A percentile compares a stretch with the other conserved stretches of the same genome.
Conservation (phyloP, 2,329 filamentous ascomycete species). For the Colletotrichum orchidophilum region DNA sequence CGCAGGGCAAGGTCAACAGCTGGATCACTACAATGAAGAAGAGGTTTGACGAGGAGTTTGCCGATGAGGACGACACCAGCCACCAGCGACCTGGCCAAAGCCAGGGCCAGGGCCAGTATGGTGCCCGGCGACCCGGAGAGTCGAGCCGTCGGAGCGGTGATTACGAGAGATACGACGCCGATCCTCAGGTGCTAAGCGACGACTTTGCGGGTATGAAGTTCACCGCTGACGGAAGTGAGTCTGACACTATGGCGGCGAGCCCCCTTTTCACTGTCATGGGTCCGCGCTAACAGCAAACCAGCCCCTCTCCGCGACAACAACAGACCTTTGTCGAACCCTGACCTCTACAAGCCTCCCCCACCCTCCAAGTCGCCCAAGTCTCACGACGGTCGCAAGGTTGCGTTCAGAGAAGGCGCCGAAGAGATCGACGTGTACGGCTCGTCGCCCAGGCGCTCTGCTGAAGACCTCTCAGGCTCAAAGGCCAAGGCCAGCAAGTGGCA, state of each 20-base stretch:
- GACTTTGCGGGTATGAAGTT: slow-evolving; percentile 82
- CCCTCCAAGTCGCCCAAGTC: slow-evolving; percentile 61
- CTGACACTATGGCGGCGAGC: neutral
- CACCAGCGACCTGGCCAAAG: slow-evolving; percentile 44
- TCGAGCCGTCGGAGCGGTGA: slow-evolving; percentile 80
- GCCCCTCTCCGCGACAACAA: slow-evolving; percentile 62
- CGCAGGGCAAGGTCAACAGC: slow-evolving; percentile 89
- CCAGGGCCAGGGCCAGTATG: slow-evolving; percentile 37
- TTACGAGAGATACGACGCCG: slow-evolving; percentile 92
- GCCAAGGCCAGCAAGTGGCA: slow-evolving; percentile 95
- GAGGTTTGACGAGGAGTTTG: slow-evolving; percentile 88
- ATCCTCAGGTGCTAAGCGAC: slow-evolving; percentile 88
- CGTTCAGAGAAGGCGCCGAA: slow-evolving; percentile 72
- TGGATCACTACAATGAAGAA: slow-evolving; percentile 95
- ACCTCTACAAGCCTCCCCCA: slow-evolving; percentile 78
- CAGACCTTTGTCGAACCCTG: slow-evolving; percentile 77
- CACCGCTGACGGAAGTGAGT: slow-evolving; percentile 69
- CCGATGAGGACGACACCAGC: slow-evolving; percentile 69
- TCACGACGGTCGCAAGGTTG: slow-evolving; percentile 60
- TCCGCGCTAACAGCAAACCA: slow-evolving; percentile 42
- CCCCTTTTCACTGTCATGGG: slow-evolving; percentile 25
- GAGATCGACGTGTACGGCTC: slow-evolving; percentile 82
- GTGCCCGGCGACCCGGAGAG: slow-evolving; percentile 64
- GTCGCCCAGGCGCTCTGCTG: slow-evolving; percentile 64
- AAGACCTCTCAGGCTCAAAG: slow-evolving; percentile 58